Evolutionary conservation across 2,329 filamentous ascomycete genomes (phyloP), one percentile per base, ranked within the genome.

Genomic region (Thielaviopsis cerberus): DNA sequence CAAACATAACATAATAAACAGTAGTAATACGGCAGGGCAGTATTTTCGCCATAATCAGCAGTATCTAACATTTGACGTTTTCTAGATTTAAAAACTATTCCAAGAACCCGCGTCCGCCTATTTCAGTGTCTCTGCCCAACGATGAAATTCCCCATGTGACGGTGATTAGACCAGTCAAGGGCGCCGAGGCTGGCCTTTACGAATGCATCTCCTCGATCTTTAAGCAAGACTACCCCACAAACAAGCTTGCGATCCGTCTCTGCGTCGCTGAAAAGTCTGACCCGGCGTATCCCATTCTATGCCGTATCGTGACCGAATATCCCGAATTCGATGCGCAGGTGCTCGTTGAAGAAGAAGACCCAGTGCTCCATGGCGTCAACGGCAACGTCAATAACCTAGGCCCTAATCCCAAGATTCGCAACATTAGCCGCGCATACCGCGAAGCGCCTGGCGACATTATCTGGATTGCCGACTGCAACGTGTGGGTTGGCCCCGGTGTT

Each of bases 361-460:
- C 85, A 0, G 69, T 81, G 27, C 72, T 94, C 8, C 77, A 80
- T 57, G 77, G 76, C 27, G 65, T 73, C 30, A 69, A 71, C 11
- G 76, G 75, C 57, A 70, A 75, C 53, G 65, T 71, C 54, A 70
- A 77, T 62, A 76, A 80, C 59, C 76, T 97, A 59, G 94, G 94
- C 0, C 92, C 92, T 1, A 98, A 98, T 66, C 92, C 92, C n/a
- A 98, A 98, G 74, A 94, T 98, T 64, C 78, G 92, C 55, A 98
- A 98, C 68, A 88, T 97, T 76, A 96, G 90, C 68, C 80, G 88
- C 51, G 90, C 88, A 1, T 98, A 96, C 67, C 76, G 89, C 26
- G 90, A 97, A 67, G 88, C 89, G 1, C 83, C 84, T 62, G 85
- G 86, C 1, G 89, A 96, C 66, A 77, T 97, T 25, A 76, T 98